A percentile compares a stretch with the other conserved stretches of the same genome.
phyloP scores from a whole-genome alignment of 257 asterid species.

The Salvia miltiorrhiza region DNA sequence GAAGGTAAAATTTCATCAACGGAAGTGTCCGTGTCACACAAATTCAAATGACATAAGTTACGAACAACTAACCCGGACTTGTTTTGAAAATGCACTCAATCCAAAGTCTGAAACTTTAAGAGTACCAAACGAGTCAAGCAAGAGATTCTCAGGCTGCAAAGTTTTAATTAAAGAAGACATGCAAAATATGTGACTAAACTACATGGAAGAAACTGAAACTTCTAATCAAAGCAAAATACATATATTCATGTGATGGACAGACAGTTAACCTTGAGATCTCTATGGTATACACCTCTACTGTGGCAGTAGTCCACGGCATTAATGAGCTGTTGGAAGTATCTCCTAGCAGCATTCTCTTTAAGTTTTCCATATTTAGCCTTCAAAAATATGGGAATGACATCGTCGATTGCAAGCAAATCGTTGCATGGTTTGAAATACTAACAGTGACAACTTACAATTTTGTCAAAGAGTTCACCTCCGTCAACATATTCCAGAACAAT shows the following conservation, averaged over 20 bases:
- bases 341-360: slow-evolving; percentile 63
- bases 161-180: neutral
- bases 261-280: slow-evolving; percentile 69
- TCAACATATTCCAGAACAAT: slow-evolving; percentile 73
- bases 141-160: slow-evolving; percentile 83
- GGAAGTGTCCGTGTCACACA: neutral
- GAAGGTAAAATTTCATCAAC: neutral
- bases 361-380: slow-evolving; percentile 74
- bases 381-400: slow-evolving; percentile 3
- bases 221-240: neutral
- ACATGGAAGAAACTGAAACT: neutral
- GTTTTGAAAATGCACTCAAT: slow-evolving; percentile 72
- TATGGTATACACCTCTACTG: slow-evolving; percentile 78
- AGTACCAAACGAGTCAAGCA: slow-evolving; percentile 56
- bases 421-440: neutral
- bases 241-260: neutral
- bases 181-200: neutral
- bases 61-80: slow-evolving; percentile 55
- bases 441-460: slow-evolving; percentile 50
- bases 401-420: neutral
- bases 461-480: slow-evolving; percentile 87
- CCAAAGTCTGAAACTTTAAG: slow-evolving; percentile 88
- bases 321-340: slow-evolving; percentile 76
- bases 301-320: slow-evolving; percentile 92
- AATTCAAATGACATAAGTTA: slow-evolving; percentile 7